Base-by-base conservation (phyloP, 2,329 filamentous ascomycete genomes). In the Trichoderma sp. region DNA sequence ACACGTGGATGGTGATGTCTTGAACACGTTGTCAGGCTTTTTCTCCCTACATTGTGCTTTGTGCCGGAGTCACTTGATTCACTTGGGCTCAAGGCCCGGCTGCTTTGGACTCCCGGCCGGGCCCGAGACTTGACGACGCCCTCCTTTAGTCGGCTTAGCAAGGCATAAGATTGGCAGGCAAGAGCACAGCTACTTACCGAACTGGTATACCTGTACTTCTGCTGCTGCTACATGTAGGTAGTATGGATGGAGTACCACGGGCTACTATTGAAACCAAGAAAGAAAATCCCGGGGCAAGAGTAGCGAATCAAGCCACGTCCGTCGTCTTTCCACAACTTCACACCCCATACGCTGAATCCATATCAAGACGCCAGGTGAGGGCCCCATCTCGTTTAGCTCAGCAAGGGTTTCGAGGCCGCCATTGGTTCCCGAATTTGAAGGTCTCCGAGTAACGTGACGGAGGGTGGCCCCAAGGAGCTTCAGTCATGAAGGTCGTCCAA, bases 401-500 rank as follows among this genome's bases (percentile, higher is more conserved):
- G 70, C 78, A 79, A 71, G 79, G 79, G 74, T 75, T 74, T 75
- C 60, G n/a, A 35, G n/a, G 33, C 62, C 63, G 53, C 70, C 47
- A 82, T 81, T 82, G 80, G 80, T 64, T 59, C 68, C 70, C 73
- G 70, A 76, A 72, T 76, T 72, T 73, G 52, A 72, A 73, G 72
- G 72, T 73, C 74, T 76, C 71, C 71, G 52, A 47, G 77, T 77
- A 80, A 79, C 76, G 77, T 79, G 79, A 80, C 72, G 61, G 29
- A 49, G 47, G 53, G 53, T 65, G 73, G 62, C 33, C 27, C 62
- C 52, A 52, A 52, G 52, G 6, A 37, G 64, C 68, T 68, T 65
- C 64, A 53, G 57, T 65, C 24, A 55, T 53, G 40, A 52, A 56
- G 13, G 19, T 40, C 61, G 27, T 49, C 62, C 65, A 60, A 63